A percentile compares a stretch with the other conserved stretches of the same genome.
Conservation (phyloP, 306 rosid species). For the Lathyrus aphaca region DNA sequence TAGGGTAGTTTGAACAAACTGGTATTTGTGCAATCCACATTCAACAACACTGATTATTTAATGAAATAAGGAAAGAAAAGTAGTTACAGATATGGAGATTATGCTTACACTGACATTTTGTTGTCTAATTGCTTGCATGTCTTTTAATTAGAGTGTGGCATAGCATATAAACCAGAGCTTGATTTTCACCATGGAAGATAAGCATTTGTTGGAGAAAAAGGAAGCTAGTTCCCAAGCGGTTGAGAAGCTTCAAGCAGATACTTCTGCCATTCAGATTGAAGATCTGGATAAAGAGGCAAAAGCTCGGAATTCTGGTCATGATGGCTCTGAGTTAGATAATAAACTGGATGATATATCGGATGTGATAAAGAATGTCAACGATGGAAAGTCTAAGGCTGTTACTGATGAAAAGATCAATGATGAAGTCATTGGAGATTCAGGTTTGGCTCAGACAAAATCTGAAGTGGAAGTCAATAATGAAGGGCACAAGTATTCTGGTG, state of each 20-base stretch:
- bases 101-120: slow-evolving; percentile 2
- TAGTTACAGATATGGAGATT: neutral
- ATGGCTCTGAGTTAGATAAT: slow-evolving; percentile 23
- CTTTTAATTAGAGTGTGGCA: neutral
- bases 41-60: neutral
- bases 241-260: slow-evolving; percentile 47
- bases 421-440: slow-evolving; percentile 19
- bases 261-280: slow-evolving; percentile 35
- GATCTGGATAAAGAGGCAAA: slow-evolving; percentile 43
- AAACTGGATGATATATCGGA: slow-evolving; percentile 36
- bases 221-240: slow-evolving; percentile 39
- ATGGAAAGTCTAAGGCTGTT: slow-evolving; percentile 30
- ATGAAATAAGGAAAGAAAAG: neutral
- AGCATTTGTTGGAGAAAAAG: slow-evolving; percentile 37
- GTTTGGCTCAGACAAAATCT: slow-evolving; percentile 35
- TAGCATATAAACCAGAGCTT: slow-evolving; percentile 35
- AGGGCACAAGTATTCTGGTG: slow-evolving; percentile 32
- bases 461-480: slow-evolving; percentile 34
- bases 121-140: slow-evolving; percentile 35
- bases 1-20: neutral
- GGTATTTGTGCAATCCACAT: neutral
- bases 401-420: slow-evolving; percentile 25
- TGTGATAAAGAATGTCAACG: slow-evolving; percentile 3
- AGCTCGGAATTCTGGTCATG: slow-evolving; percentile 37
- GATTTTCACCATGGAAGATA: slow-evolving; percentile 49